Conservation (phyloP, 768 basidiomycete genomes). For the Erythrobasidium yunnanense region DNA sequence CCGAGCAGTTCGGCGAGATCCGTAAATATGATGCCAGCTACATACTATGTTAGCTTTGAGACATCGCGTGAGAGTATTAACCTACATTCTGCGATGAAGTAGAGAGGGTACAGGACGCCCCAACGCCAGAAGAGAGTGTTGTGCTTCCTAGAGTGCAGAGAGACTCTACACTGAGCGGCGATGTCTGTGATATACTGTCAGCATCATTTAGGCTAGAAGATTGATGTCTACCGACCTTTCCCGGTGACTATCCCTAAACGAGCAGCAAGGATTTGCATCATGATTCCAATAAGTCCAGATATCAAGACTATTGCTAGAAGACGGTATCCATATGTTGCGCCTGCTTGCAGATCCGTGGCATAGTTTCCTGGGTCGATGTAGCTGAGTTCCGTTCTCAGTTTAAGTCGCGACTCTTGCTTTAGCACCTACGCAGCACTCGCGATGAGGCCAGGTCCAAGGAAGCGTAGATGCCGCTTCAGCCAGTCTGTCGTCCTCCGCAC, state of each 20-base stretch:
- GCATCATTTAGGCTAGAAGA: neutral
- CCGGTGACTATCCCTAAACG: constrained; percentile 53
- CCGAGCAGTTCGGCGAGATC: constrained; percentile 64
- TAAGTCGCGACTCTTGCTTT: too few relatives aligned
- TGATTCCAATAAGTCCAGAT: constrained; percentile 68
- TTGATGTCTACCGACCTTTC: constrained; percentile 13
- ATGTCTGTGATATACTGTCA: constrained; percentile 44
- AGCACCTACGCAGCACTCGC: constrained; percentile 24
- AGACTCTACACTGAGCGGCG: constrained; percentile 55
- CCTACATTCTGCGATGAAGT: constrained; percentile 43
- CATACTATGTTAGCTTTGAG: constrained; percentile 36
- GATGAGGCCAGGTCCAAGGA: constrained; percentile 21
- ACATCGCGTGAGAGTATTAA: neutral
- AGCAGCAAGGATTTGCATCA: constrained; percentile 70
- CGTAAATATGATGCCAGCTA: constrained; percentile 38
- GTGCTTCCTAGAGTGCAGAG: constrained; percentile 56
- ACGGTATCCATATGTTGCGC: constrained; percentile 63
- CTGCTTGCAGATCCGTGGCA: constrained; percentile 32
- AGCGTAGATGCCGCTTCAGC: constrained; percentile 10
- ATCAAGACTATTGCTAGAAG: constrained; percentile 76
- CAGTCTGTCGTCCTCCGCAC: neutral
- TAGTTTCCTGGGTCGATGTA: constrained; percentile 25
- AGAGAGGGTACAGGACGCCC: constrained; percentile 57
- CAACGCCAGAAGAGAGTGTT: constrained; percentile 53
- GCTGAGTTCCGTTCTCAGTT: neutral